phyloP scores from a whole-genome alignment of 257 asterid genomes.

The Fraxinus pennsylvanica region DNA sequence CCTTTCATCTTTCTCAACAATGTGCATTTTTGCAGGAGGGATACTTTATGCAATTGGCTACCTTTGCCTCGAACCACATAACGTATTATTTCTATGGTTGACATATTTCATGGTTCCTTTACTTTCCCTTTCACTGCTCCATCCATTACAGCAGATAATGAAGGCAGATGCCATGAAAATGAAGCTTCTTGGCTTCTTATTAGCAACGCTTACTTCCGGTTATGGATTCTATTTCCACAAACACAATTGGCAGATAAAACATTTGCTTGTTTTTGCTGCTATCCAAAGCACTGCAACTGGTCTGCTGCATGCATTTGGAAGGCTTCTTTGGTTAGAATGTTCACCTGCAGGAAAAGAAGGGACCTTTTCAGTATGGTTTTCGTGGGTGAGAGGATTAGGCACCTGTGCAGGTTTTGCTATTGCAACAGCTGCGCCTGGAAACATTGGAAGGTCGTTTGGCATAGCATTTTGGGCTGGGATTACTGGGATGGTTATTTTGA shows the following conservation, averaged over 20 bases:
- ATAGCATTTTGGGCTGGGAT: constrained; percentile 57
- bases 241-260: constrained; percentile 44
- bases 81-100: constrained; percentile 56
- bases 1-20: constrained; percentile 68
- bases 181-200: constrained; percentile 79
- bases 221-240: constrained; percentile 66
- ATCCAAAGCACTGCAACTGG: constrained; percentile 75
- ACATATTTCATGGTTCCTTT: constrained; percentile 72
- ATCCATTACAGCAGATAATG: constrained; percentile 63
- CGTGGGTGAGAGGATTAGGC: constrained; percentile 71
- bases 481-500: constrained; percentile 52
- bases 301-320: constrained; percentile 72
- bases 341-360: constrained; percentile 92
- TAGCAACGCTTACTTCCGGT: constrained; percentile 66
- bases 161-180: constrained; percentile 79
- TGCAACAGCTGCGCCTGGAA: constrained; percentile 62
- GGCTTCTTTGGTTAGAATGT: constrained; percentile 76
- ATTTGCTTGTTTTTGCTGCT: constrained; percentile 60
- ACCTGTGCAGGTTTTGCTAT: constrained; percentile 71
- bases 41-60: constrained; percentile 64
- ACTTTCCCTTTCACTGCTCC: constrained; percentile 62
- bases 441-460: constrained; percentile 62
- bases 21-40: constrained; percentile 73
- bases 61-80: constrained; percentile 46
- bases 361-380: constrained; percentile 78